A percentile compares a stretch with the other conserved stretches of the same genome.
Evolutionary conservation across 1,284 basidiomycete species (phyloP).

Genomic region (Somion occarium): DNA sequence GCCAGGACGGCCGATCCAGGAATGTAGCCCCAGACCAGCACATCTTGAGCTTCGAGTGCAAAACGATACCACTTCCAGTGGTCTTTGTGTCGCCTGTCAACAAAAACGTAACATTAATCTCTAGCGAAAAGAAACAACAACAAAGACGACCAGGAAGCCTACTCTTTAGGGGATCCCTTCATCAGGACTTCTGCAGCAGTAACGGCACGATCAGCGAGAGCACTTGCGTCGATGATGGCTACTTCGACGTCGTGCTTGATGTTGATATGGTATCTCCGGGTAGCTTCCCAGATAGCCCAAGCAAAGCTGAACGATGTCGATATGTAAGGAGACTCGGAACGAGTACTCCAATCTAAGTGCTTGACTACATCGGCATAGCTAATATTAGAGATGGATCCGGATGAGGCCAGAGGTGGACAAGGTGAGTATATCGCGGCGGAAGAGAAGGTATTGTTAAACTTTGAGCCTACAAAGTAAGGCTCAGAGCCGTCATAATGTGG

Average conservation of each 20-base stretch:
- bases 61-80: conserved; percentile 74
- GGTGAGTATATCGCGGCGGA: conserved; percentile 11
- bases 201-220: conserved; percentile 49
- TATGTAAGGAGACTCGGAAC: conserved; percentile 59
- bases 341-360: conserved; percentile 75
- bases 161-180: conserved; percentile 49
- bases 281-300: conserved; percentile 77
- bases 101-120: no score
- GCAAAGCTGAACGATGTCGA: conserved; percentile 74
- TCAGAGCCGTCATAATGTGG: conserved; percentile 48
- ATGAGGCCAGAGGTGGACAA: conserved; percentile 16
- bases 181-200: conserved; percentile 61
- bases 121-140: no score
- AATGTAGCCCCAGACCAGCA: conserved; percentile 64
- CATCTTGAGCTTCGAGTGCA: conserved; percentile 68
- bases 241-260: conserved; percentile 73
- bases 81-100: conserved; percentile 49
- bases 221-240: conserved; percentile 66
- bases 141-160: no score
- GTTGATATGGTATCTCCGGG: conserved; percentile 61
- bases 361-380: conserved; percentile 58
- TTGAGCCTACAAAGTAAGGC: conserved; percentile 59
- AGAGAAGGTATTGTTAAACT: conserved; percentile 40
- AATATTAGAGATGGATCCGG: conserved; percentile 18
- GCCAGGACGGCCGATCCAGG: conserved; percentile 60